Conservation (phyloP, 805 yeast species). For the Candida corydali region DNA sequence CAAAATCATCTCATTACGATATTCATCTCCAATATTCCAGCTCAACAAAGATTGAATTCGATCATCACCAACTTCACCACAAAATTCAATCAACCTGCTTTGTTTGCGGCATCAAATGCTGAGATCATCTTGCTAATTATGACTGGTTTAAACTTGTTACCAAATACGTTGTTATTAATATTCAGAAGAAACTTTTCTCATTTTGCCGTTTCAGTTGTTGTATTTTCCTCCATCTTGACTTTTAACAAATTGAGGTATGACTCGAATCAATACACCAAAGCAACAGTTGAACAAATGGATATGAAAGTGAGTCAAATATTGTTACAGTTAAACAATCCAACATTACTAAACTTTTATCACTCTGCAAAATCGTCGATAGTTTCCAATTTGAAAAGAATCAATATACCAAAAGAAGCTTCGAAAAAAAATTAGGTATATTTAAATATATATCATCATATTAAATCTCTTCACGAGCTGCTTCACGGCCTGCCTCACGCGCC, state of each 20-base stretch:
- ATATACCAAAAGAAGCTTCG: slow-evolving; percentile 14
- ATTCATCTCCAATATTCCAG: slow-evolving; percentile 28
- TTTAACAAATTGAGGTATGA: slow-evolving; percentile 35
- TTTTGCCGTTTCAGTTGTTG: slow-evolving; percentile 28
- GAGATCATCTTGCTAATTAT: slow-evolving; percentile 25
- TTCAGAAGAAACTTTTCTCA: slow-evolving; percentile 32
- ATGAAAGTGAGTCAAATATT: slow-evolving; percentile 28
- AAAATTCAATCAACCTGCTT: slow-evolving; percentile 32
- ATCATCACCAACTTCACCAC: slow-evolving; percentile 27
- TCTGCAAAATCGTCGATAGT: slow-evolving; percentile 15
- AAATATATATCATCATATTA: too few species aligned
- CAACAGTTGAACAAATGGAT: slow-evolving; percentile 45
- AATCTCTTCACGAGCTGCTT: too few species aligned
- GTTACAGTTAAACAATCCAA: slow-evolving; percentile 12
- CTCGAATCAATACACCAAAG: slow-evolving; percentile 26
- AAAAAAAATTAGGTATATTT: slow-evolving; percentile 12
- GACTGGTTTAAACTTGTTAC: slow-evolving; percentile 21
- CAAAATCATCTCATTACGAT: slow-evolving; percentile 30
- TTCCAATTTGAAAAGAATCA: slow-evolving; percentile 19
- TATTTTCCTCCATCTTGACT: slow-evolving; percentile 25
- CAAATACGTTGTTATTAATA: slow-evolving; percentile 22
- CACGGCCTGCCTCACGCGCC: not conserved
- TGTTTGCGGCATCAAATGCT: slow-evolving; percentile 33
- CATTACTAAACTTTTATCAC: slow-evolving; percentile 15
- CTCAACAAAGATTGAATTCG: slow-evolving; percentile 26